These are phyloP conservation scores for Mycosphaerella sp. DNA, from an alignment of 2,329 filamentous ascomycete species.

Conservation along the genomic window DNA sequence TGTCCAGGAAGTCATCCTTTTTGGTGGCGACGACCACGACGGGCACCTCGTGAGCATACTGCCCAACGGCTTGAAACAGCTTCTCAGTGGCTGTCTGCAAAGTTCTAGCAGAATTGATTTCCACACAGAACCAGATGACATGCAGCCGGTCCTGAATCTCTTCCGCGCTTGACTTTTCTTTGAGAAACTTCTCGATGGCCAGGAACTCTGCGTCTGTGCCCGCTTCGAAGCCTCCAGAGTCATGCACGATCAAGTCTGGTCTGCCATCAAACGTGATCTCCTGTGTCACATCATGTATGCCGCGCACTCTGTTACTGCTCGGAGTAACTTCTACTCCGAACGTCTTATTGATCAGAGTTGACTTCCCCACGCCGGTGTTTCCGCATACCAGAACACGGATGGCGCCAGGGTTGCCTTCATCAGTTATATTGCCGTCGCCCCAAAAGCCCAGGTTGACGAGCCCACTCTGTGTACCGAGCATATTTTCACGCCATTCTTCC, in stretches of 20 bases:
- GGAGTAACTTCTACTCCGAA: conserved; percentile 32
- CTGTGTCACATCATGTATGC: conserved; percentile 32
- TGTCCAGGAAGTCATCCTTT: conserved; percentile 33
- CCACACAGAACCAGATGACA: conserved; percentile 36
- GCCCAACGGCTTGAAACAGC: conserved; percentile 31
- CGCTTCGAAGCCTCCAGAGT: conserved; percentile 35
- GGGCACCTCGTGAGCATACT: conserved; percentile 31
- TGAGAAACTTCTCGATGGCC: conserved; percentile 31
- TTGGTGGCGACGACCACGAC: conserved; percentile 35
- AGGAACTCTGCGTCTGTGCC: conserved; percentile 30
- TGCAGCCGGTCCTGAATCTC: conserved; percentile 31
- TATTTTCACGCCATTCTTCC: conserved; percentile 25
- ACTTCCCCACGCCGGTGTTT: conserved; percentile 15
- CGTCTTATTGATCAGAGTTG: conserved; percentile 17
- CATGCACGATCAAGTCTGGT: conserved; percentile 34
- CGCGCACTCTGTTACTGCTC: conserved; percentile 27
- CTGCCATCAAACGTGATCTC: conserved; percentile 32
- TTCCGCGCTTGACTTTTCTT: conserved; percentile 28
- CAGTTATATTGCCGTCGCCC: conserved; percentile 21
- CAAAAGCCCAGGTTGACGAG: conserved; percentile 26
- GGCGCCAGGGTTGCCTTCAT: conserved; percentile 18
- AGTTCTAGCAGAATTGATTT: conserved; percentile 33
- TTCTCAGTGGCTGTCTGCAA: conserved; percentile 33
- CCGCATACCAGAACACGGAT: conserved; percentile 34
- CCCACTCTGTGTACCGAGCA: conserved; percentile 20